phyloP scores from a whole-genome alignment of 345 rosid genomes.

The Combretum micranthum region DNA sequence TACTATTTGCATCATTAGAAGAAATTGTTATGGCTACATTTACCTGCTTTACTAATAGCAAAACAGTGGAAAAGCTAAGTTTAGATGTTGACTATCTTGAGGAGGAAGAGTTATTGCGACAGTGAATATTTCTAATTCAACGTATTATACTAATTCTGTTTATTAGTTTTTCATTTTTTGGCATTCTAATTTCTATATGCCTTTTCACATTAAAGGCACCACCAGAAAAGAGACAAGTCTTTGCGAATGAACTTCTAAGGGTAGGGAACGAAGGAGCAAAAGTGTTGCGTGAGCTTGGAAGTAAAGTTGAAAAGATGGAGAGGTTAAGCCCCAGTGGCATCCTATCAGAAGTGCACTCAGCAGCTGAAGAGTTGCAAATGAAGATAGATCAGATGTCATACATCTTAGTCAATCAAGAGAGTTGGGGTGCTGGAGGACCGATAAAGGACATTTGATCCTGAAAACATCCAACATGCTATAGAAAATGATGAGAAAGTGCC shows the following conservation, averaged over 20 bases:
- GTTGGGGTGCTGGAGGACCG: slow-evolving; percentile 40
- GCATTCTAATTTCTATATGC: neutral
- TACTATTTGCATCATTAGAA: too few species aligned
- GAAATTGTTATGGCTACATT: too few species aligned
- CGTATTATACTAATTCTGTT: too few species aligned
- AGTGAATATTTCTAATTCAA: too few species aligned
- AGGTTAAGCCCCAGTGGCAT: slow-evolving; percentile 36
- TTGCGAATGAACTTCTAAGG: slow-evolving; percentile 30
- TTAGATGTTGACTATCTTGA: too few species aligned
- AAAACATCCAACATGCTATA: slow-evolving; percentile 26
- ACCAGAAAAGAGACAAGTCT: slow-evolving; percentile 61
- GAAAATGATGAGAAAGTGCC: slow-evolving; percentile 32
- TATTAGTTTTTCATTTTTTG: neutral
- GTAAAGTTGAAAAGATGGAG: slow-evolving; percentile 41
- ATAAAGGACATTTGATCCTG: slow-evolving; percentile 29
- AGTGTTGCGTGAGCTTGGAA: slow-evolving; percentile 32
- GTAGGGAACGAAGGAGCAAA: slow-evolving; percentile 46
- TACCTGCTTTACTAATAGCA: too few species aligned
- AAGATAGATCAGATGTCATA: slow-evolving; percentile 60
- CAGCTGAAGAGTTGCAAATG: slow-evolving; percentile 69
- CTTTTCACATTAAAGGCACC: slow-evolving; percentile 47
- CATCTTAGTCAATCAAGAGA: slow-evolving; percentile 67
- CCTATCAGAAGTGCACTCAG: slow-evolving; percentile 49
- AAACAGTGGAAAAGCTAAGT: too few species aligned
- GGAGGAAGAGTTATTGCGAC: too few species aligned